Percentiles rank a stretch among this genome's conserved stretches.
Conservation (phyloP, 768 basidiomycete species). For the Daedalea quercina region DNA sequence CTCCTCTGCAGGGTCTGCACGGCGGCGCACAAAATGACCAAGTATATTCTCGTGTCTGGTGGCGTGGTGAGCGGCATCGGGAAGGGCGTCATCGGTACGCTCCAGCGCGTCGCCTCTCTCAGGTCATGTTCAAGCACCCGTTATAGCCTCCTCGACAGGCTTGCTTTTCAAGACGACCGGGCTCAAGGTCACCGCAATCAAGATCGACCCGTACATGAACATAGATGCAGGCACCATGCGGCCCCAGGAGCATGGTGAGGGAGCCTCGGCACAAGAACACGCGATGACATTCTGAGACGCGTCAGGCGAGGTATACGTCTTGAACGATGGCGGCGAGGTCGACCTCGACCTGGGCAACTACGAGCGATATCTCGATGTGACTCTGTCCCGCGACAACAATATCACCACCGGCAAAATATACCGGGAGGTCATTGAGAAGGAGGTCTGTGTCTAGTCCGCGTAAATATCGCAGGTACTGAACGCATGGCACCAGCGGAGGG, state of each 20-base stretch:
- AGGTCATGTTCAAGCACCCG: slow-evolving; percentile 13
- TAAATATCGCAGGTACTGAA: slow-evolving; percentile 3
- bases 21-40: slow-evolving; percentile 54
- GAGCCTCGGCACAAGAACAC: not conserved
- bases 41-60: slow-evolving; percentile 94
- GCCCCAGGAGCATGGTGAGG: slow-evolving; percentile 93
- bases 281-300: slow-evolving; percentile 2
- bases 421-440: slow-evolving; percentile 91
- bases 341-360: slow-evolving; percentile 98
- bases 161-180: slow-evolving; percentile 92
- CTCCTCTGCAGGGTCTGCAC: slow-evolving; percentile 1
- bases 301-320: slow-evolving; percentile 90
- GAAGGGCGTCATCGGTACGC: slow-evolving; percentile 96
- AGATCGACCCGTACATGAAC: slow-evolving; percentile 99
- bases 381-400: slow-evolving; percentile 91
- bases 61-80: slow-evolving; percentile 99
- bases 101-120: slow-evolving; percentile 18
- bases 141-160: slow-evolving; percentile 90
- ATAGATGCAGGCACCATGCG: slow-evolving; percentile 99
- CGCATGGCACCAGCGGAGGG: slow-evolving; percentile 46
- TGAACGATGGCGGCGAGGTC: slow-evolving; percentile 98
- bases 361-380: slow-evolving; percentile 95
- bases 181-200: slow-evolving; percentile 96
- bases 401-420: slow-evolving; percentile 99
- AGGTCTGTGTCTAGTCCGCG: slow-evolving; percentile 42